These are phyloP conservation scores for Cystofilobasidium capitatum DNA, from an alignment of 768 basidiomycete genomes.

Conservation along the genomic window DNA sequence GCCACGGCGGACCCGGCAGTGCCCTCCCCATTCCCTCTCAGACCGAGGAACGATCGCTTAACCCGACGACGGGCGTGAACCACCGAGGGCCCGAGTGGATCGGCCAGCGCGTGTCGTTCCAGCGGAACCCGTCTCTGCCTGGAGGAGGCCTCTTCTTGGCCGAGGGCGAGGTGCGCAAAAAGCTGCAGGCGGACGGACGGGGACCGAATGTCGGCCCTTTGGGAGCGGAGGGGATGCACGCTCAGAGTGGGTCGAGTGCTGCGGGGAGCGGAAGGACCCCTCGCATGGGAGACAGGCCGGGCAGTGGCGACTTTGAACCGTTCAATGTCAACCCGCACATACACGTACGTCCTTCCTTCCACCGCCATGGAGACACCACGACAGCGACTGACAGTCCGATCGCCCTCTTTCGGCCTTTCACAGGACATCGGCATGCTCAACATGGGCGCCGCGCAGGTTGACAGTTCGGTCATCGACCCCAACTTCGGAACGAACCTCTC, in stretches of 20 bases:
- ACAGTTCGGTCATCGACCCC: neutral
- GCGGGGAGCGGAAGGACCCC: conserved; percentile 20
- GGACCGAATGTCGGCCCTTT: conserved; percentile 1
- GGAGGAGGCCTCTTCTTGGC: conserved; percentile 83
- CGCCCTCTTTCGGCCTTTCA: neutral
- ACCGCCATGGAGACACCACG: neutral
- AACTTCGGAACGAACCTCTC: neutral
- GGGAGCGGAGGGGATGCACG: conserved; percentile 1
- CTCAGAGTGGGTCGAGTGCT: conserved; percentile 1
- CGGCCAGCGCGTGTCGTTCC: conserved; percentile 50
- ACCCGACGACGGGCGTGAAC: conserved; percentile 62
- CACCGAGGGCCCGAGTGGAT: conserved; percentile 15
- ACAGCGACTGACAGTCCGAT: neutral
- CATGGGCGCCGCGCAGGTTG: conserved; percentile 4
- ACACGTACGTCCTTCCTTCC: conserved; percentile 7
- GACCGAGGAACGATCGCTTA: conserved; percentile 49
- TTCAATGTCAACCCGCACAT: conserved; percentile 36
- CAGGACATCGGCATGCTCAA: neutral
- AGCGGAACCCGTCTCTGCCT: conserved; percentile 66
- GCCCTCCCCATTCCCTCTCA: neutral
- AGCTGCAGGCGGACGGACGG: conserved; percentile 23
- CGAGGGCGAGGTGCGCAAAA: conserved; percentile 33
- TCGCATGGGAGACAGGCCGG: neutral
- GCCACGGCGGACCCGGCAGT: neutral
- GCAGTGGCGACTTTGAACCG: neutral